Evolutionary conservation across 306 rosid species (phyloP), one percentile per base, ranked within the genome.

Genomic region (Malus sylvestris): DNA sequence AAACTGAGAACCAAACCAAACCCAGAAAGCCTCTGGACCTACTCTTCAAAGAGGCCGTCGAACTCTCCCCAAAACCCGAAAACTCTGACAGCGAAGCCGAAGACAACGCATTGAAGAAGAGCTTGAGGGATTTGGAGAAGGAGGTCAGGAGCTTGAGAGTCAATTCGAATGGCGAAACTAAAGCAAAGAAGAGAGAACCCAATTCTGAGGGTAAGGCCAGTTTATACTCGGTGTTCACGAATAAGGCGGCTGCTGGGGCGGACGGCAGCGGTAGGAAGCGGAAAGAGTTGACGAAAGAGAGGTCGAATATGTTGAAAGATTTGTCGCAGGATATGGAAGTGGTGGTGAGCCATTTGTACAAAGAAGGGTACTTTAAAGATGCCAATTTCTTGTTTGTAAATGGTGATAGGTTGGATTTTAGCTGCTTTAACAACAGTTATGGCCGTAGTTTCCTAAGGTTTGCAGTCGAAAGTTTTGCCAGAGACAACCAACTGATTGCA

Each of bases 401-500:
- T 33, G 68, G 68, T 73, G 73, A 67, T 53, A 64, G 53, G 10
- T 81, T 92, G 82, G 86, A 90, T 70, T 81, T 79, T 63, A 61
- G 81, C 61, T 86, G 81, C 88, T 91, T 94, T 8, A 83, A 85
- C 67, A 62, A 1, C 73, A 3, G 10, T 22, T 83, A 64, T 68
- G 89, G 91, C 63, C 51, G 83, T 4, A 72, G 78, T 0, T 92
- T 78, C 76, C 32, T 89, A 11, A 87, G 75, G 87, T 80, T 23
- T 61, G 96, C 89, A 0, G 90, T 81, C 0, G 79, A 77, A 49
- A 83, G 22, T 75, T 94, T 91, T 55, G 85, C 80, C 35, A 78
- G 46, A 49, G 95, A 91, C 71, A 83, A 94, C 63, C 95, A 76
- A 67, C 85, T 88, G 63, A 87, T 92, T 32, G 86, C 91, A 70